Evolutionary conservation across 768 basidiomycete species (phyloP), one percentile per base, ranked within the genome.

Genomic region (Mycena alexandri): DNA sequence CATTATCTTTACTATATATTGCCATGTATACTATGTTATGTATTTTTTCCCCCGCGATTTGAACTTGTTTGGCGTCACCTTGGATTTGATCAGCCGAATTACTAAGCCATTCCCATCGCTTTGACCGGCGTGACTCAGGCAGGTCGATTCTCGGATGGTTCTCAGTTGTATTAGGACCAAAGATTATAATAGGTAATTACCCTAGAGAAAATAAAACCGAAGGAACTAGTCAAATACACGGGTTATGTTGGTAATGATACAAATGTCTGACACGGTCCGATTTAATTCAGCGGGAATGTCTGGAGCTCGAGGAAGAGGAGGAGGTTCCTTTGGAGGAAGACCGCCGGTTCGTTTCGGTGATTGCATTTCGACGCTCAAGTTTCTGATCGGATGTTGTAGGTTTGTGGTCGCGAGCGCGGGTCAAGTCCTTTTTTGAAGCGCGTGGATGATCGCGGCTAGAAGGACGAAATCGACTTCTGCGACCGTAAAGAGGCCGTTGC

Each of bases 401-500:
- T n/a, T 59, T 56, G 24, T 22, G 36, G 22, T 53, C 53, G 34
- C 41, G 50, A 3, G 43, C 13, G 6, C 36, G 24, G 43, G 19
- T 12, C 11, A 24, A 42, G 24, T 36, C 24, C 22, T 65, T 46
- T 11, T 29, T 41, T 33, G 47, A 59, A 21, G n/a, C 36, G 33
- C 19, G 59, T 48, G 59, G 36, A 11, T 43, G 25, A 46, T 47
- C 53, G 41, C 66, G 46, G 19, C n/a, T n/a, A 36, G 41, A 16
- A 17, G 29, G 24, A 11, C 10, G 47, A 22, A 34, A 61, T 53
- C 1, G 56, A 53, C 0, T 22, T 25, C 29, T 7, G 36, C 14
- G 65, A 67, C 14, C 33, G 36, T 7, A 62, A 33, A 46, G 67
- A 68, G 10, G 67, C 13, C 19, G 43, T 68, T 34, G 67, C 60